Evolutionary conservation across 169 alveolate species (phyloP), one percentile per base, ranked within the genome.

Genomic region (Cryptosporidium sp.): DNA sequence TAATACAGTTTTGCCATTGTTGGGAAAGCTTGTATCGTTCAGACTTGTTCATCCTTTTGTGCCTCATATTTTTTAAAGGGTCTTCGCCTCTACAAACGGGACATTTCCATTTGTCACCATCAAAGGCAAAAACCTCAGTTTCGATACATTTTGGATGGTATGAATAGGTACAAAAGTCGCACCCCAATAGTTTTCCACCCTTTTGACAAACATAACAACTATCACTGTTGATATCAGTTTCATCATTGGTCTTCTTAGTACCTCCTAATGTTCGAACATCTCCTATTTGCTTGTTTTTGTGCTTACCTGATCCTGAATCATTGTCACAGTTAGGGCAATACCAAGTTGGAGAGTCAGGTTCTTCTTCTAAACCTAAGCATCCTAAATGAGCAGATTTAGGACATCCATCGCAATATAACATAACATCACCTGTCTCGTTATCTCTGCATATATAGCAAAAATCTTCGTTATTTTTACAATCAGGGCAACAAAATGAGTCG

Each of bases 331-430:
- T 95, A 18, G 97, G 97, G 80, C 97, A 96, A 60, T 91, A 95
- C 97, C 97, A 95, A 91, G 93, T 94, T 75, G 95, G 97, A 1
- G 93, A 89, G 60, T 94, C 97, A 0, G 97, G 97, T 60, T 94
- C 97, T 35, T 94, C 95, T 21, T 85, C 94, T 44, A 95, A 92
- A 14, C 95, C 95, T 65, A 96, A 91, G 85, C 98, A 96, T 18
- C 94, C 87, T 33, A 94, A 92, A 87, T 96, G 98, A 65, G 94
- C 94, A 67, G 96, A 93, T 92, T 95, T 95, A 8, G 97, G 97
- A n/a, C 98, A 96, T 58, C 98, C 98, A 87, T 96, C 98, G 58
- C 98, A 96, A 85, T 95, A 86, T 52, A 96, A 93, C 84, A 96
- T 91, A 44, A 94, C 75, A 45, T 94, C 92, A 18, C 94, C 92